Percentiles rank a stretch among this genome's conserved stretches.
Evolutionary conservation across 2,329 filamentous ascomycete genomes (phyloP).

Genomic region (Sphaerostilbella broomeana): DNA sequence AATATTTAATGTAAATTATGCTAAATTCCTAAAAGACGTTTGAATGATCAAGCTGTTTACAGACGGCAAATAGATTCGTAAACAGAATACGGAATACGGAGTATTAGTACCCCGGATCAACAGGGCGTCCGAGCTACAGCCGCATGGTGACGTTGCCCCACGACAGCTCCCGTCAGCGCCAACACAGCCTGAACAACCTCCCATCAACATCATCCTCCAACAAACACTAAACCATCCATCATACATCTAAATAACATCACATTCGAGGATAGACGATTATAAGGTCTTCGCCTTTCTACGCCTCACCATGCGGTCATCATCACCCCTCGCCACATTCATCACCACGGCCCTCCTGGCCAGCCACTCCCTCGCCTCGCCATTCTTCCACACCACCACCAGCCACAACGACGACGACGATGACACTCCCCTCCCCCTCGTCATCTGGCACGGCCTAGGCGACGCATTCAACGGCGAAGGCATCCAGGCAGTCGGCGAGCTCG

Average conservation of each 20-base stretch:
- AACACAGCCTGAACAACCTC: too few species aligned
- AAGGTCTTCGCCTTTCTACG: too few species aligned
- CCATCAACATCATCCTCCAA: too few species aligned
- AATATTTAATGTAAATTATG: too few species aligned
- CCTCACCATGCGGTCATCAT: conserved; percentile 2
- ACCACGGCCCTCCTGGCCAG: conserved; percentile 8
- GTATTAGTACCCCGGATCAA: background rate
- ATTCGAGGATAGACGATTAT: background rate
- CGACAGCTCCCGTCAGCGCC: background rate
- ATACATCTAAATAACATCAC: too few species aligned
- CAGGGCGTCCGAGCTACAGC: background rate
- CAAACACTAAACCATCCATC: background rate
- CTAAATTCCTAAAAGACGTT: too few species aligned
- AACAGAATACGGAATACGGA: too few species aligned
- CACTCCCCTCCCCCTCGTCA: conserved; percentile 77
- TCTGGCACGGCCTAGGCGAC: conserved; percentile 86
- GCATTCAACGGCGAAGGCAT: conserved; percentile 72
- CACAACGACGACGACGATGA: conserved; percentile 40
- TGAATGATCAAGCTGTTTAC: too few species aligned
- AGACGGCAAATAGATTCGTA: too few species aligned
- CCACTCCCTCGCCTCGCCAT: background rate
- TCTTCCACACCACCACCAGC: conserved; percentile 22
- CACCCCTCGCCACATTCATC: background rate
- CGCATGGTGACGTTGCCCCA: background rate
- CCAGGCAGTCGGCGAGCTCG: conserved; percentile 61